A percentile compares a stretch with the other conserved stretches of the same genome.
phyloP scores from a whole-genome alignment of 805 yeast species.

The Starmera amethionina region DNA sequence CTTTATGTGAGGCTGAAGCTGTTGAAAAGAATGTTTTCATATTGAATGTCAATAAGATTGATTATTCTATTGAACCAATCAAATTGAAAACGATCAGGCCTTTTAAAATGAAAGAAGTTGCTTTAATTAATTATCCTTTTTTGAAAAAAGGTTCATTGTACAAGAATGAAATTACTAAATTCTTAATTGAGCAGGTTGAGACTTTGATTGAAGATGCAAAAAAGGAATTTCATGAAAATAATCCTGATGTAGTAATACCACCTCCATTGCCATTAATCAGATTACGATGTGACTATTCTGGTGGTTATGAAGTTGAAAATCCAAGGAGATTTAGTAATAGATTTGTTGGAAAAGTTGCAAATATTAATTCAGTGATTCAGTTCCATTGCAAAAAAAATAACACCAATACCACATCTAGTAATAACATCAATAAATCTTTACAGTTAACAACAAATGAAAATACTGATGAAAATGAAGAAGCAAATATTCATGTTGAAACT shows the following conservation, averaged over 20 bases:
- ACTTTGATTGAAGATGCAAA: constrained; percentile 51
- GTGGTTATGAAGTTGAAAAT: constrained; percentile 87
- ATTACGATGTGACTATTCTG: constrained; percentile 78
- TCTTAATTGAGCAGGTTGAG: constrained; percentile 56
- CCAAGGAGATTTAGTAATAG: constrained; percentile 81
- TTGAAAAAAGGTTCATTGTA: constrained; percentile 53
- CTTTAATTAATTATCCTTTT: constrained; percentile 39
- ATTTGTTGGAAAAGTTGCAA: constrained; percentile 87
- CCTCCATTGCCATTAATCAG: constrained; percentile 72
- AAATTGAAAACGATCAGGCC: constrained; percentile 70
- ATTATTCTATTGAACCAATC: constrained; percentile 49
- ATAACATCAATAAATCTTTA: constrained; percentile 1
- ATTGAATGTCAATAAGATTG: constrained; percentile 48
- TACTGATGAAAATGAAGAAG: constrained; percentile 19
- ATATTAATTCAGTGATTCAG: constrained; percentile 75
- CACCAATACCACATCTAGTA: constrained; percentile 4
- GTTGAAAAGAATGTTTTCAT: constrained; percentile 67
- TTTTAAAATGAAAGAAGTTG: constrained; percentile 61
- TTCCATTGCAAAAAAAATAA: constrained; percentile 41
- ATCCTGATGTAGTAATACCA: constrained; percentile 25
- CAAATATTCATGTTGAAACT: constrained; percentile 44
- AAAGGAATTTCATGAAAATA: constrained; percentile 31
- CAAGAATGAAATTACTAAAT: constrained; percentile 49
- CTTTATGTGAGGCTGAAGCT: constrained; percentile 78
- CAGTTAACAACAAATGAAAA: constrained; percentile 2